Percentiles rank a stretch among this genome's conserved stretches.
Evolutionary conservation across 2,329 filamentous ascomycete species (phyloP).

Genomic region (Penicillium frequentans): DNA sequence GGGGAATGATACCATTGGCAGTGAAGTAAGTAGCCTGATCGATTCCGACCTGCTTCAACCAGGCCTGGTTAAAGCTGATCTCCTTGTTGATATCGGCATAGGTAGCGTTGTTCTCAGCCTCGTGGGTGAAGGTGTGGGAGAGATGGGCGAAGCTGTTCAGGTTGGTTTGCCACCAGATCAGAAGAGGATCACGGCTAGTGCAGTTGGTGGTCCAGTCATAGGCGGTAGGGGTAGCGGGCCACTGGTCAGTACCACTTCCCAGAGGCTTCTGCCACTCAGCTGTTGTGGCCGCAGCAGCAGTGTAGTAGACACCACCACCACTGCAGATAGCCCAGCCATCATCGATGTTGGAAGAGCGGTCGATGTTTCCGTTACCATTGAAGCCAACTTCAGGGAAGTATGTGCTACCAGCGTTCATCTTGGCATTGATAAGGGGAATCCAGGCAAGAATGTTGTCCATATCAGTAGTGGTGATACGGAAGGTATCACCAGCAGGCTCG

Average conservation of each 20-base stretch:
- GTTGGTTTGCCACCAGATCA: constrained; percentile 58
- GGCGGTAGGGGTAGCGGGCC: constrained; percentile 46
- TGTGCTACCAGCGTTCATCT: constrained; percentile 52
- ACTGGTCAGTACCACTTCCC: constrained; percentile 52
- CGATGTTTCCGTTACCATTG: constrained; percentile 57
- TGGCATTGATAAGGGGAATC: constrained; percentile 42
- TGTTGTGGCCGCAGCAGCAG: constrained; percentile 46
- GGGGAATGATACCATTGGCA: constrained; percentile 58
- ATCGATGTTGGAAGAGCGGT: constrained; percentile 30
- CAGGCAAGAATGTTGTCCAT: constrained; percentile 48
- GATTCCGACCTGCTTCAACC: constrained; percentile 57
- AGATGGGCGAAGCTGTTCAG: constrained; percentile 57
- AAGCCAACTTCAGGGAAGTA: constrained; percentile 57
- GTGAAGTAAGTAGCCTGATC: constrained; percentile 51
- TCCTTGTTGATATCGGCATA: constrained; percentile 58
- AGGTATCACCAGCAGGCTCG: constrained; percentile 48
- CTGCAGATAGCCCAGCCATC: constrained; percentile 28
- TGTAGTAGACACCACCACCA: constrained; percentile 47
- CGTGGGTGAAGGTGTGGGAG: constrained; percentile 64
- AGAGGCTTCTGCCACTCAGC: constrained; percentile 53
- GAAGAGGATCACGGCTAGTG: constrained; percentile 51
- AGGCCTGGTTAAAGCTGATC: constrained; percentile 61
- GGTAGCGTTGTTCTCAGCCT: constrained; percentile 60
- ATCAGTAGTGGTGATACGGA: constrained; percentile 52
- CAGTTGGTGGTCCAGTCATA: constrained; percentile 55